These are phyloP conservation scores for Rasamsonia emersonii DNA, from an alignment of 2,329 filamentous ascomycete genomes.

Conservation along the genomic window DNA sequence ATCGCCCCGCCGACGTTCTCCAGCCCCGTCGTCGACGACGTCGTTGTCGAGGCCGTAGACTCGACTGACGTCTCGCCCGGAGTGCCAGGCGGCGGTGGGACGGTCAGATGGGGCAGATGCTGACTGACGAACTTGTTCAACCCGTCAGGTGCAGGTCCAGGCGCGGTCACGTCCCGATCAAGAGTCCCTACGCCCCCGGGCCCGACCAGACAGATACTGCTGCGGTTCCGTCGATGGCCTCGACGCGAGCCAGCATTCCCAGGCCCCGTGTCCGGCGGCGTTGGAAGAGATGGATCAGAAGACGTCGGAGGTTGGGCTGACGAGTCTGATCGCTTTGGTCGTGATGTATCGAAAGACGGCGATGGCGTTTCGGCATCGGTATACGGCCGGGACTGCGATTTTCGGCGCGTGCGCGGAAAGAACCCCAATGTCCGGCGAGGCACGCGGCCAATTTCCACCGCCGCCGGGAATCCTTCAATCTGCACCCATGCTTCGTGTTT, in stretches of 20 bases:
- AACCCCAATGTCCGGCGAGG: slow-evolving; percentile 75
- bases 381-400: slow-evolving; percentile 52
- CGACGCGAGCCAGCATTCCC: slow-evolving; percentile 20
- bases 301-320: slow-evolving; percentile 19
- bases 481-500: slow-evolving; percentile 84
- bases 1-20: slow-evolving; percentile 81
- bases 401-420: slow-evolving; percentile 84
- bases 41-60: slow-evolving; percentile 20
- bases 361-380: slow-evolving; percentile 50
- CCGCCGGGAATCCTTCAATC: slow-evolving; percentile 60
- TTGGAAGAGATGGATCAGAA: slow-evolving; percentile 19
- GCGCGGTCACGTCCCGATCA: slow-evolving; percentile 41
- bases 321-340: slow-evolving; percentile 16
- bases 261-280: slow-evolving; percentile 15
- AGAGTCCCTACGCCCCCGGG: slow-evolving; percentile 86
- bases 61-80: slow-evolving; percentile 27
- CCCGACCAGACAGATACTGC: slow-evolving; percentile 58
- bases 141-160: slow-evolving; percentile 72
- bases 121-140: slow-evolving; percentile 77
- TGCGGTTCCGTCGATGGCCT: slow-evolving; percentile 33
- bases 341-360: slow-evolving; percentile 21
- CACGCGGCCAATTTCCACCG: slow-evolving; percentile 79
- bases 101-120: slow-evolving; percentile 69
- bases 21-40: slow-evolving; percentile 41
- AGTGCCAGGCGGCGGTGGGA: slow-evolving; percentile 57